phyloP scores from a whole-genome alignment of 805 yeast genomes.

The Clavispora vitiphila region DNA sequence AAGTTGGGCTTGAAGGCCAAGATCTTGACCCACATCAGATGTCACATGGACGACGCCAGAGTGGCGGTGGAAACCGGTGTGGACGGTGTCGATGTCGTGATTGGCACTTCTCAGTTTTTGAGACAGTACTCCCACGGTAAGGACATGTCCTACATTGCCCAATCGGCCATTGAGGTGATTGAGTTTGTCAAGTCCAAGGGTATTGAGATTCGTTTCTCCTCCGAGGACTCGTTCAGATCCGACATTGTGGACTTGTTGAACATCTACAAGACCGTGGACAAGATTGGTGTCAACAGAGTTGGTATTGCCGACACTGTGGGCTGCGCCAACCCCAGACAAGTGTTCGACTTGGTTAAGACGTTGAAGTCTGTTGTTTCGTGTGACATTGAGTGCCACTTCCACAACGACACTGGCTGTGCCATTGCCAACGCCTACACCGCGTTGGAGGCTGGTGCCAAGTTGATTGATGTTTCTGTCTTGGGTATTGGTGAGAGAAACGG shows the following conservation, averaged over 20 bases:
- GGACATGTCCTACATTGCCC: slow-evolving; percentile 56
- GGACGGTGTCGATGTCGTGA: slow-evolving; percentile 58
- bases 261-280: slow-evolving; percentile 56
- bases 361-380: slow-evolving; percentile 52
- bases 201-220: slow-evolving; percentile 52
- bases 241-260: slow-evolving; percentile 56
- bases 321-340: slow-evolving; percentile 61
- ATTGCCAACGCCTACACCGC: slow-evolving; percentile 62
- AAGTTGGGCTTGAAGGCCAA: slow-evolving; percentile 55
- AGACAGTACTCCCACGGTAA: slow-evolving; percentile 57
- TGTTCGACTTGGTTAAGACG: slow-evolving; percentile 54
- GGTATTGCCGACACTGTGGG: slow-evolving; percentile 65
- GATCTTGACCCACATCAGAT: slow-evolving; percentile 55
- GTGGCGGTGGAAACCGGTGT: slow-evolving; percentile 61
- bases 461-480: slow-evolving; percentile 53
- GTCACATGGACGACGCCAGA: slow-evolving; percentile 59
- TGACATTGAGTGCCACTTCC: slow-evolving; percentile 60
- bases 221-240: slow-evolving; percentile 58
- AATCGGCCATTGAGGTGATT: slow-evolving; percentile 53
- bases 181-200: slow-evolving; percentile 59
- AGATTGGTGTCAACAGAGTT: slow-evolving; percentile 57
- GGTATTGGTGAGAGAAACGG: slow-evolving; percentile 65
- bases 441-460: slow-evolving; percentile 57
- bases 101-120: slow-evolving; percentile 54
- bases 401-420: slow-evolving; percentile 61